Evolutionary conservation across 2,329 filamentous ascomycete genomes (phyloP).

Genomic region (Phialemonium atrogriseum): DNA sequence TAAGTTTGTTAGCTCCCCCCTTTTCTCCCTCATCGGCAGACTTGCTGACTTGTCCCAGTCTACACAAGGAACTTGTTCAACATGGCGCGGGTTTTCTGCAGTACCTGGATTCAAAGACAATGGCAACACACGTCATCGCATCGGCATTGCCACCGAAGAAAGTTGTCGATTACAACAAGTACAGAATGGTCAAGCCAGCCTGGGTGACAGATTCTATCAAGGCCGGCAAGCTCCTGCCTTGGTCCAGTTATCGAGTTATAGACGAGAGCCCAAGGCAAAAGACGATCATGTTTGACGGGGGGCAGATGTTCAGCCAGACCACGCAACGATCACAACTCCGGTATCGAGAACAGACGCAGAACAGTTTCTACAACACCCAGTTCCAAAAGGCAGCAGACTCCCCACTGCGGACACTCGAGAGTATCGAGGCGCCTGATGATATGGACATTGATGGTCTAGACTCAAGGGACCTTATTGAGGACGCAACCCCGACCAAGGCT

Average conservation of each 20-base stretch:
- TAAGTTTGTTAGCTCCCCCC: slow-evolving; percentile 20
- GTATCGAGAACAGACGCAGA: slow-evolving; percentile 74
- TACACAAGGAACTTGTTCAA: slow-evolving; percentile 80
- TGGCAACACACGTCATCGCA: slow-evolving; percentile 92
- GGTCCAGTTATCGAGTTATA: slow-evolving; percentile 76
- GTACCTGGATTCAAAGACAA: slow-evolving; percentile 89
- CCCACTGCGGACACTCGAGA: slow-evolving; percentile 14
- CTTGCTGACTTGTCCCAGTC: slow-evolving; percentile 25
- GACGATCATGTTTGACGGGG: slow-evolving; percentile 54
- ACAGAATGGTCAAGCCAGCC: slow-evolving; percentile 87
- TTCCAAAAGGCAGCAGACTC: slow-evolving; percentile 35
- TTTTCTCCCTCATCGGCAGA: too few relatives aligned
- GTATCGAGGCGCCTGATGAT: slow-evolving; percentile 33
- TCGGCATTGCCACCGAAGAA: slow-evolving; percentile 89
- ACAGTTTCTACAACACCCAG: slow-evolving; percentile 75
- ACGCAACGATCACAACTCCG: slow-evolving; percentile 48
- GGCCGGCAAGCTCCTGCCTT: slow-evolving; percentile 73
- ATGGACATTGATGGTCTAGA: slow-evolving; percentile 25
- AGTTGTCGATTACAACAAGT: slow-evolving; percentile 74
- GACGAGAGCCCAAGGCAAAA: slow-evolving; percentile 80
- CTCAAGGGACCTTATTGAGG: neutral
- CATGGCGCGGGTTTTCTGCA: slow-evolving; percentile 95
- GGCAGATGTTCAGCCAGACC: slow-evolving; percentile 57
- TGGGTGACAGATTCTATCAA: slow-evolving; percentile 89
- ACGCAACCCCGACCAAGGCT: too few relatives aligned